Conservation (phyloP, 2,329 filamentous ascomycete species). For the Nemania diffusa region DNA sequence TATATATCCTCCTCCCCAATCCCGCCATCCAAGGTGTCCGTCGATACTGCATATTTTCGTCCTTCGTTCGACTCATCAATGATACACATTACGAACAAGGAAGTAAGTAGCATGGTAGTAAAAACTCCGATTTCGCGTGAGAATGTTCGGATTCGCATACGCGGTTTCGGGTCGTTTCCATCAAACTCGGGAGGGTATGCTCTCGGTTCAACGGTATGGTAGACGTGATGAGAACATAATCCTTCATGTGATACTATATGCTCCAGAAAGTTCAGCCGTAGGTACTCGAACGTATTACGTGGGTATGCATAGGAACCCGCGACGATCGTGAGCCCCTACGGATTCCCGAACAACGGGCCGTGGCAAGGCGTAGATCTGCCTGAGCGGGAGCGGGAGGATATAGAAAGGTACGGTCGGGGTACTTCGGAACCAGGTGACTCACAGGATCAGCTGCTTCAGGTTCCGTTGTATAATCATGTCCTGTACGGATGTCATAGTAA, state of each 20-base stretch:
- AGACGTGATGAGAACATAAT: slow-evolving; percentile 29
- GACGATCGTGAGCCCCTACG: slow-evolving; percentile 37
- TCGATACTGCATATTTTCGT: slow-evolving; percentile 28
- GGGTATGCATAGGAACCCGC: slow-evolving; percentile 27
- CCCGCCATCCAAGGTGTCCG: slow-evolving; percentile 11
- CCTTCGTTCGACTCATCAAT: slow-evolving; percentile 37
- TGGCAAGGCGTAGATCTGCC: slow-evolving; percentile 32
- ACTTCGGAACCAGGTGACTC: slow-evolving; percentile 51
- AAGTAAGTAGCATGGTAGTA: slow-evolving; percentile 23
- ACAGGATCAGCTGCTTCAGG: slow-evolving; percentile 80
- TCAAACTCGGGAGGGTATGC: slow-evolving; percentile 27
- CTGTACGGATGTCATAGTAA: slow-evolving; percentile 86
- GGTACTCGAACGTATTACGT: slow-evolving; percentile 38
- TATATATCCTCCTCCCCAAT: slow-evolving; percentile 30
- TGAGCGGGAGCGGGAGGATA: slow-evolving; percentile 27
- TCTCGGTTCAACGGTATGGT: slow-evolving; percentile 19
- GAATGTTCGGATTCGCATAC: slow-evolving; percentile 30
- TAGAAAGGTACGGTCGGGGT: slow-evolving; percentile 33
- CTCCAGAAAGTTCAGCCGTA: slow-evolving; percentile 49
- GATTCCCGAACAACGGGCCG: slow-evolving; percentile 34
- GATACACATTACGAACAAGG: slow-evolving; percentile 38
- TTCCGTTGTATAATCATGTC: slow-evolving; percentile 90
- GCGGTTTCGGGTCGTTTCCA: slow-evolving; percentile 38
- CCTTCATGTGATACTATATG: slow-evolving; percentile 47
- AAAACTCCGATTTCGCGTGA: slow-evolving; percentile 26